Percentiles rank a stretch among this genome's conserved stretches.
Evolutionary conservation across 768 basidiomycete genomes (phyloP).

Genomic region (Naganishia friedmannii): DNA sequence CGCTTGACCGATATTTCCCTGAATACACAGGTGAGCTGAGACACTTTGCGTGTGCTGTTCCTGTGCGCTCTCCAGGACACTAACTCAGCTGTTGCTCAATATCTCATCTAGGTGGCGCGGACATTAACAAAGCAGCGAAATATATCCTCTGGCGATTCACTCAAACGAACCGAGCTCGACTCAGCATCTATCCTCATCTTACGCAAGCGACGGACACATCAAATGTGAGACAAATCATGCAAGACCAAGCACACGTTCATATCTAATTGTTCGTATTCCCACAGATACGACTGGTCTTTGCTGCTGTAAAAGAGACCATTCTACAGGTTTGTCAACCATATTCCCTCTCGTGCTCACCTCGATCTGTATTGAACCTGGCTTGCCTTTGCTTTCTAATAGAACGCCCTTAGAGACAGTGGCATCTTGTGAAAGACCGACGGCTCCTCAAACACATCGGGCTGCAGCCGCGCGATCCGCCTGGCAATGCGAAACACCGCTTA

Average conservation of each 20-base stretch:
- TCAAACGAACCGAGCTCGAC: slow-evolving; percentile 61
- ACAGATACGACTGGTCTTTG: slow-evolving; percentile 67
- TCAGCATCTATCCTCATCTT: slow-evolving; percentile 84
- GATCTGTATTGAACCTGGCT: neutral
- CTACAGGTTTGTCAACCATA: slow-evolving; percentile 55
- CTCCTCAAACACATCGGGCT: neutral
- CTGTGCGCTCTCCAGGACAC: neutral
- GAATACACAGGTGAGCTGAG: slow-evolving; percentile 64
- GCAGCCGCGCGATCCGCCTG: neutral
- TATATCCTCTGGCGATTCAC: slow-evolving; percentile 94
- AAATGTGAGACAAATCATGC: slow-evolving; percentile 58
- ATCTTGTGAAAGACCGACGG: slow-evolving; percentile 59
- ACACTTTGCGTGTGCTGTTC: slow-evolving; percentile 5
- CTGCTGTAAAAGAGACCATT: slow-evolving; percentile 89
- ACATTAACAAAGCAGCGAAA: slow-evolving; percentile 91
- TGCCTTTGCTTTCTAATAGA: slow-evolving; percentile 45
- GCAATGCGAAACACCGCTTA: neutral
- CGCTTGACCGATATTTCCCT: slow-evolving; percentile 63
- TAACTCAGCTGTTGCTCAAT: neutral
- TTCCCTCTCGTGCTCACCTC: neutral
- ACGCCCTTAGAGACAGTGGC: slow-evolving; percentile 78
- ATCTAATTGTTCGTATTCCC: slow-evolving; percentile 36
- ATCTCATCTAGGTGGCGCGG: slow-evolving; percentile 61
- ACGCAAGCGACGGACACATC: slow-evolving; percentile 86
- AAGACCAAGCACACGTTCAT: neutral